Conservation (phyloP, 345 rosid genomes). For the Aurinia saxatilis region DNA sequence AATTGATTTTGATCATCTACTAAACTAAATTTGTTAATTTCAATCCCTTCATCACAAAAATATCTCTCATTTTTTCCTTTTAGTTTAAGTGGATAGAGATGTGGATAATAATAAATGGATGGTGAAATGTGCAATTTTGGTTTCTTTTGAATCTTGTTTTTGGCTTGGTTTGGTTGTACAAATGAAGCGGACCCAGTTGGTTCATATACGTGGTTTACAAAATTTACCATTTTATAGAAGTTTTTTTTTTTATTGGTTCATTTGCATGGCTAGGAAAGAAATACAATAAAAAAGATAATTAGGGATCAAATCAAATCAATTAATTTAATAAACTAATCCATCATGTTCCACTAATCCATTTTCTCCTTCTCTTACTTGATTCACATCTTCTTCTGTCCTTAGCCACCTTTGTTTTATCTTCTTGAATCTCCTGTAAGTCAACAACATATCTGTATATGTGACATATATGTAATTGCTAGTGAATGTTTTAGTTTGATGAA, state of each 20-base stretch:
- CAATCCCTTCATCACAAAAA: too few relatives aligned
- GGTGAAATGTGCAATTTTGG: slow-evolving; percentile 18
- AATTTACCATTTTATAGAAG: neutral
- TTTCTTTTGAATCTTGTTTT: neutral
- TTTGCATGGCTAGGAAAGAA: neutral
- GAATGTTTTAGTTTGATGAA: neutral
- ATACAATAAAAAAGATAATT: neutral
- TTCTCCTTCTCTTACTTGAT: slow-evolving; percentile 8
- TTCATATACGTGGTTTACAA: slow-evolving; percentile 1
- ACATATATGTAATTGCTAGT: neutral
- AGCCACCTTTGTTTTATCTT: slow-evolving; percentile 10
- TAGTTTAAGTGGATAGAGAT: slow-evolving; percentile 11
- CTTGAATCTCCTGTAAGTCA: slow-evolving; percentile 21
- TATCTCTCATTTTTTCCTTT: too few relatives aligned
- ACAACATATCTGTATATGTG: neutral
- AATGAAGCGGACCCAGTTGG: slow-evolving; percentile 20
- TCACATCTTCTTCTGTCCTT: slow-evolving; percentile 22
- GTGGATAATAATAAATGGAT: slow-evolving; percentile 20
- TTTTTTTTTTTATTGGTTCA: neutral
- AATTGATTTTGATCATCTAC: neutral
- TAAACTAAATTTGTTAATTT: too few relatives aligned
- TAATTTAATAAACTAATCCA: neutral
- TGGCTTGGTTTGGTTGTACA: slow-evolving; percentile 2
- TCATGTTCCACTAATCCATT: slow-evolving; percentile 4
- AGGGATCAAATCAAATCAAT: neutral